These are phyloP conservation scores for Tephrocybe sp. DNA, from an alignment of 768 basidiomycete species.

Conservation along the genomic window DNA sequence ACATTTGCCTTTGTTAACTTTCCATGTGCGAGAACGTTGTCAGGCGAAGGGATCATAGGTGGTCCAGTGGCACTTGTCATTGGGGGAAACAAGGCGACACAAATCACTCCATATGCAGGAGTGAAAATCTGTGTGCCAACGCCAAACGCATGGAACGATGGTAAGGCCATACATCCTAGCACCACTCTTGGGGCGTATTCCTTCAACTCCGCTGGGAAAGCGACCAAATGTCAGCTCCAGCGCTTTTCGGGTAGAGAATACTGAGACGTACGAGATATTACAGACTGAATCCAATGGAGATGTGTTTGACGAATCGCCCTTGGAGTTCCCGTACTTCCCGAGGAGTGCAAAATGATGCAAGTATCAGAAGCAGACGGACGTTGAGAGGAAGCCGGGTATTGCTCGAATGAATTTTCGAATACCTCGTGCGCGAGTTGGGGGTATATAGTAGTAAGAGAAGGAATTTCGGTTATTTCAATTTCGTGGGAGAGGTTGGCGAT, in stretches of 20 bases:
- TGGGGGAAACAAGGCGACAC: conserved; percentile 26
- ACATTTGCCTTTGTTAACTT: conserved; percentile 18
- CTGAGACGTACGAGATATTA: conserved; percentile 24
- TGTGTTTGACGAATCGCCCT: conserved; percentile 32
- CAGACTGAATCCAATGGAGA: conserved; percentile 19
- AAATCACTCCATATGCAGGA: conserved; percentile 18
- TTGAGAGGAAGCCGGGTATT: background rate
- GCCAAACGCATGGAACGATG: conserved; percentile 31
- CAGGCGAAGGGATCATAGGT: conserved; percentile 32
- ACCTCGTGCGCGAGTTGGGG: conserved; percentile 13
- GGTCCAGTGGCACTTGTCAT: conserved; percentile 7
- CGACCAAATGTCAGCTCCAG: no score
- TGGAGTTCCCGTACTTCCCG: conserved; percentile 38
- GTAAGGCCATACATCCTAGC: conserved; percentile 26
- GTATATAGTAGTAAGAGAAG: conserved; percentile 7
- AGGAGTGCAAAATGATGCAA: conserved; percentile 33
- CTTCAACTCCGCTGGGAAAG: conserved; percentile 12
- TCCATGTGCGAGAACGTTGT: conserved; percentile 29
- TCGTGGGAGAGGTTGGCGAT: conserved; percentile 11
- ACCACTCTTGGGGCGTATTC: conserved; percentile 8
- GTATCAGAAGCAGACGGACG: conserved; percentile 15
- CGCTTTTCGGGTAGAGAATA: no score
- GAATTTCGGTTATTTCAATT: conserved; percentile 6
- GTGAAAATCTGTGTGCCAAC: conserved; percentile 22
- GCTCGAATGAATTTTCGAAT: conserved; percentile 2